These are phyloP conservation scores for Teratosphaeria gauchensis DNA, from an alignment of 2,329 filamentous ascomycete species.

Conservation along the genomic window DNA sequence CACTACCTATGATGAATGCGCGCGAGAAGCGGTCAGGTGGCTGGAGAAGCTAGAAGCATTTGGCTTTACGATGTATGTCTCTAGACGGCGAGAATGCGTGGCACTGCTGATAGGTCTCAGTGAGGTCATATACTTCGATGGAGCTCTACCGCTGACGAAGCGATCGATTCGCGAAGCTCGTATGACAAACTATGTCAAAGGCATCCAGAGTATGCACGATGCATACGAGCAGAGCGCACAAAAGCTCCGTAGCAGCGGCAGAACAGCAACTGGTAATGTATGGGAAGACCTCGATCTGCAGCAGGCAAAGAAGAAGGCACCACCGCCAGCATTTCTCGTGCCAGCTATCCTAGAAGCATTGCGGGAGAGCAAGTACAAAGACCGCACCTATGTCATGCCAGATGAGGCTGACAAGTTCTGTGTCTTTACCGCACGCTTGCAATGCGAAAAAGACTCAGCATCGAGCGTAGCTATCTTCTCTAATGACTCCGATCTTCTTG, in stretches of 20 bases:
- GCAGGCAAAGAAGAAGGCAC: conserved; percentile 27
- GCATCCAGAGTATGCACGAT: background rate
- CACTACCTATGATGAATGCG: conserved; percentile 50
- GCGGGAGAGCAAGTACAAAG: conserved; percentile 31
- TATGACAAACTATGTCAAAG: background rate
- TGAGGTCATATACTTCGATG: conserved; percentile 74
- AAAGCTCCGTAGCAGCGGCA: background rate
- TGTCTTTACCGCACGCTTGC: conserved; percentile 51
- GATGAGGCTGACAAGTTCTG: conserved; percentile 82
- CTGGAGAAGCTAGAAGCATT: conserved; percentile 49
- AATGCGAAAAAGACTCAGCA: conserved; percentile 28
- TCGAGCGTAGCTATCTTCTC: conserved; percentile 51
- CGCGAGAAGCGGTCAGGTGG: conserved; percentile 50
- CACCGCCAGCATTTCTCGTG: conserved; percentile 62
- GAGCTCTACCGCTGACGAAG: conserved; percentile 63
- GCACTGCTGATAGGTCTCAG: conserved; percentile 29
- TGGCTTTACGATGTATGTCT: conserved; percentile 50
- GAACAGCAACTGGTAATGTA: background rate
- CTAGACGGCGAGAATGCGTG: conserved; percentile 1
- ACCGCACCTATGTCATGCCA: conserved; percentile 52
- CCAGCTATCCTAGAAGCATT: conserved; percentile 67
- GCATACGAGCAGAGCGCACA: background rate
- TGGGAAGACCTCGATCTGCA: conserved; percentile 16
- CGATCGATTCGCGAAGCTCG: conserved; percentile 35
- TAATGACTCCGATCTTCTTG: conserved; percentile 76